Conservation (phyloP, 2,329 filamentous ascomycete species). For the Aspergillus tanneri region DNA sequence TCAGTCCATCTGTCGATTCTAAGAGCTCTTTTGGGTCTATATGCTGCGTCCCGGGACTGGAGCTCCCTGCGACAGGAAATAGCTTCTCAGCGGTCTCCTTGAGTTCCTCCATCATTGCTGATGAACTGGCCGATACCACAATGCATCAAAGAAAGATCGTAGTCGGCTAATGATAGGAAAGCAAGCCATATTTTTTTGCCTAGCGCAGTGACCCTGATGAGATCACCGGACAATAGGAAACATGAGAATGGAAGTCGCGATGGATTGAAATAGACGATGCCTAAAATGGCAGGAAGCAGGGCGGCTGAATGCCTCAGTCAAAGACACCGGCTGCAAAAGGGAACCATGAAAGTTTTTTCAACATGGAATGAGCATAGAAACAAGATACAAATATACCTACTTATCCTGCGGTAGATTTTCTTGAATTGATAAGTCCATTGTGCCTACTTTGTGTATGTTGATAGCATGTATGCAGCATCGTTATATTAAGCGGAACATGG, state of each 20-base stretch:
- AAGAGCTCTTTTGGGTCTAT: background rate
- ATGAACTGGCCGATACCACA: background rate
- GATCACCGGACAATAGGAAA: background rate
- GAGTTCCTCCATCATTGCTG: background rate
- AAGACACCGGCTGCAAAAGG: too few species aligned
- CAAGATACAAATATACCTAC: too few species aligned
- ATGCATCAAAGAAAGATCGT: background rate
- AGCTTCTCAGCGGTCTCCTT: background rate
- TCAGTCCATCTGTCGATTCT: slow-evolving; percentile 11
- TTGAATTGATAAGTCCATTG: too few species aligned
- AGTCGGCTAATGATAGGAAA: background rate
- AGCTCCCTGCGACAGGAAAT: background rate
- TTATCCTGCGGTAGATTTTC: too few species aligned
- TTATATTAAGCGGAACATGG: too few species aligned
- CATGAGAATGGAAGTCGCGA: slow-evolving; percentile 7
- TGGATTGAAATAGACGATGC: background rate
- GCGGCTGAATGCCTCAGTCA: background rate
- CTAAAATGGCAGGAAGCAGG: background rate
- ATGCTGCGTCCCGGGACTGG: background rate
- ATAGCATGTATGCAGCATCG: too few species aligned
- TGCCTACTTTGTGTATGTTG: too few species aligned
- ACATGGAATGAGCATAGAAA: too few species aligned
- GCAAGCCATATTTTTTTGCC: background rate
- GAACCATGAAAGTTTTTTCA: too few species aligned
- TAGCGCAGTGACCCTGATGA: background rate